Conservation (phyloP, 805 yeast genomes). For the Candida jianshihensis region DNA sequence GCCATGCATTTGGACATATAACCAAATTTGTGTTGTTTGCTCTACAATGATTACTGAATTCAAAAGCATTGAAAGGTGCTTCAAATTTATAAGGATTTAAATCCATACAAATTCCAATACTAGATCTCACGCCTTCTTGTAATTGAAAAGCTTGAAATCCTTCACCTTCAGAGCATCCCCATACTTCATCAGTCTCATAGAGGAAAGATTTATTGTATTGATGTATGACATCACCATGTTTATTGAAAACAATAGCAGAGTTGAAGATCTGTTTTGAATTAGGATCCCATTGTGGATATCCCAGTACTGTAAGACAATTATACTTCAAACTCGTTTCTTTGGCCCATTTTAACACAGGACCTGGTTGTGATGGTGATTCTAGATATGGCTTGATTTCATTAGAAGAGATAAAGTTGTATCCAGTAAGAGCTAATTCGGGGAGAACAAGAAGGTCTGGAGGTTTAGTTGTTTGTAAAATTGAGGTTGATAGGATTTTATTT, state of each 20-base stretch:
- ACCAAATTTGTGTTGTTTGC: conserved; percentile 45
- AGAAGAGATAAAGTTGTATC: conserved; percentile 57
- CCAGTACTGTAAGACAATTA: conserved; percentile 64
- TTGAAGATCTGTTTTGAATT: conserved; percentile 42
- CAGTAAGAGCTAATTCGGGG: conserved; percentile 82
- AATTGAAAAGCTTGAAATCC: conserved; percentile 46
- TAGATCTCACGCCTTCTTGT: conserved; percentile 32
- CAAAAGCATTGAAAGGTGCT: conserved; percentile 72
- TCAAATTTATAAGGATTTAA: conserved; percentile 78
- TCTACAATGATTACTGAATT: conserved; percentile 53
- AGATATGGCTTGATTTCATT: conserved; percentile 49
- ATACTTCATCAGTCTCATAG: conserved; percentile 69
- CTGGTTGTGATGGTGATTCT: conserved; percentile 36
- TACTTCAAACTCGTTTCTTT: conserved; percentile 39
- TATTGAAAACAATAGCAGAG: conserved; percentile 59
- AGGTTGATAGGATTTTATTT: conserved; percentile 18
- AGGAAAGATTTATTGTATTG: conserved; percentile 74
- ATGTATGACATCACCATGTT: conserved; percentile 48
- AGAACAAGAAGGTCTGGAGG: conserved; percentile 63
- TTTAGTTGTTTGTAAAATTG: conserved; percentile 15
- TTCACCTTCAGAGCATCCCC: conserved; percentile 69
- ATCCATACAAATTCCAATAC: conserved; percentile 93
- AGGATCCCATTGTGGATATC: conserved; percentile 62
- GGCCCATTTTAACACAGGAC: conserved; percentile 53
- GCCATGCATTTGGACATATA: conserved; percentile 86